A percentile compares a stretch with the other conserved stretches of the same genome.
phyloP scores from a whole-genome alignment of 1,284 basidiomycete genomes.

The Singerocomus rubriflavus region DNA sequence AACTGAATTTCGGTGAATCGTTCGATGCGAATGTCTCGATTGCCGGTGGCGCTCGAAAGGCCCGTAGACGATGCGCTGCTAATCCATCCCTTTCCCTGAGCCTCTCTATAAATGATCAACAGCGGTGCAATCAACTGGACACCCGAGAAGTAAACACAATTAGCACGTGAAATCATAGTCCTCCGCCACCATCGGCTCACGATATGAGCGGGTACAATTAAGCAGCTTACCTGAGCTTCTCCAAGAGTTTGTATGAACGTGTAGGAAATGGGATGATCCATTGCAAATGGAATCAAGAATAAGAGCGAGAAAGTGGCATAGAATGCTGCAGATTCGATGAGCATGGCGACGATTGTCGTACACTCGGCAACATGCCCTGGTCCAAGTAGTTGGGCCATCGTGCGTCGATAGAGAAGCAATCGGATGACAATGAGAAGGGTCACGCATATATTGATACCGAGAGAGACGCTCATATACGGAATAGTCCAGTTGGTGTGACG shows the following conservation, averaged over 20 bases:
- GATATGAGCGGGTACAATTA: background rate
- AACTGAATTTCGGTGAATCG: conserved; percentile 29
- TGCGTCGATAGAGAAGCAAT: conserved; percentile 22
- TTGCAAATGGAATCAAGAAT: conserved; percentile 25
- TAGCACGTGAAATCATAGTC: background rate
- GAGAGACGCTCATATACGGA: conserved; percentile 28
- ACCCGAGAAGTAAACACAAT: background rate
- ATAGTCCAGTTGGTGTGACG: conserved; percentile 25
- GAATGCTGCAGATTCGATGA: conserved; percentile 28
- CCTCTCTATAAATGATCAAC: conserved; percentile 29
- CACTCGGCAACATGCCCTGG: conserved; percentile 22
- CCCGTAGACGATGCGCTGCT: conserved; percentile 13
- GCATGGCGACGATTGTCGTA: conserved; percentile 26
- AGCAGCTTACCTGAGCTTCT: conserved; percentile 25
- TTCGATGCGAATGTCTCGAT: conserved; percentile 12
- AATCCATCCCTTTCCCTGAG: conserved; percentile 30
- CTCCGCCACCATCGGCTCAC: background rate
- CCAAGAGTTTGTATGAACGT: conserved; percentile 28
- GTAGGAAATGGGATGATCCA: conserved; percentile 16
- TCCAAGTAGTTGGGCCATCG: conserved; percentile 16
- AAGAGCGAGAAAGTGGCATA: conserved; percentile 27
- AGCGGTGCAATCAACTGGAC: conserved; percentile 28
- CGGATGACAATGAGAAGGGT: conserved; percentile 22
- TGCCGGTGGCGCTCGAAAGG: conserved; percentile 2
- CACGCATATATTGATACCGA: conserved; percentile 24